phyloP scores from a whole-genome alignment of 106 monocot genomes.

The Apostasia ramifera region DNA sequence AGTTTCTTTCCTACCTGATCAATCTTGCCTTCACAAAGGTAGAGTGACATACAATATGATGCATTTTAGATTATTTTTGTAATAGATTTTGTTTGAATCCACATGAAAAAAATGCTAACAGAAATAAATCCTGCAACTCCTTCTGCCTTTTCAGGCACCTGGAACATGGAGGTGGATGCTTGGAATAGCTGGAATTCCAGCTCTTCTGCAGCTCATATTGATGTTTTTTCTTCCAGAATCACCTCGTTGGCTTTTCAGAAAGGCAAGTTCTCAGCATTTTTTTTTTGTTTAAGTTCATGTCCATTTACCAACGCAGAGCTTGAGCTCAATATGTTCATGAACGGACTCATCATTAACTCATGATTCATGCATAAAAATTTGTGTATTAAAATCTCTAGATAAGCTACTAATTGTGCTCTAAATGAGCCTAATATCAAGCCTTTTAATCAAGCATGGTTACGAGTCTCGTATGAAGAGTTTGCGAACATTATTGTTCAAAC shows the following conservation, averaged over 20 bases:
- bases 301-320: too few species aligned
- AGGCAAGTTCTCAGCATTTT: conserved; percentile 15
- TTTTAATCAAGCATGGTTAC: too few species aligned
- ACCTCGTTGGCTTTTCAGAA: conserved; percentile 79
- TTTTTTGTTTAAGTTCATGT: too few species aligned
- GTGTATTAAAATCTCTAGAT: too few species aligned
- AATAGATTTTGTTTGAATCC: neutral
- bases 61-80: too few species aligned
- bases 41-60: neutral
- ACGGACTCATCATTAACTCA: too few species aligned
- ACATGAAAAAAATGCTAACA: neutral
- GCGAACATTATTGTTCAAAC: too few species aligned
- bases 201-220: conserved; percentile 51
- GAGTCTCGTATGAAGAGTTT: too few species aligned
- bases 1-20: conserved; percentile 83
- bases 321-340: too few species aligned
- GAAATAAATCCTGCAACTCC: neutral
- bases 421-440: too few species aligned
- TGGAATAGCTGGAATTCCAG: conserved; percentile 70
- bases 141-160: conserved; percentile 26
- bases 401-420: too few species aligned
- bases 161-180: conserved; percentile 98
- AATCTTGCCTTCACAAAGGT: conserved; percentile 89
- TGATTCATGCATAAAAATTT: too few species aligned
- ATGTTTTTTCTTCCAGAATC: conserved; percentile 74